A percentile compares a stretch with the other conserved stretches of the same genome.
Conservation (phyloP, 1,139 yeast genomes). For the Candida buenavistaensis region DNA sequence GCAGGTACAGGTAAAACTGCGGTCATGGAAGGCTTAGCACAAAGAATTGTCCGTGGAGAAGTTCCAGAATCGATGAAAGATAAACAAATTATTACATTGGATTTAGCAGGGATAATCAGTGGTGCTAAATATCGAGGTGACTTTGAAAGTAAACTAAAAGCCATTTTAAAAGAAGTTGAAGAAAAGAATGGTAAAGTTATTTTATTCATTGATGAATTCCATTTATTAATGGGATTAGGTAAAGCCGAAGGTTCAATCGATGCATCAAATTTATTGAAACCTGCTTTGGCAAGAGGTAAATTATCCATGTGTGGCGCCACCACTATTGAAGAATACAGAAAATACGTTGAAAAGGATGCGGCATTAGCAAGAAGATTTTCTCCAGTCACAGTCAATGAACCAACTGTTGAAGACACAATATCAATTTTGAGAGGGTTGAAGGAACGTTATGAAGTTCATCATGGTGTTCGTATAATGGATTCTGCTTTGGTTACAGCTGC, state of each 20-base stretch:
- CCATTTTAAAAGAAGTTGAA: slow-evolving; percentile 83
- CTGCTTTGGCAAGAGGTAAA: slow-evolving; percentile 91
- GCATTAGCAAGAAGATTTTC: slow-evolving; percentile 92
- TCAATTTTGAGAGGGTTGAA: slow-evolving; percentile 90
- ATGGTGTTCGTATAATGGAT: slow-evolving; percentile 95
- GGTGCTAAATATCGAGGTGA: slow-evolving; percentile 97
- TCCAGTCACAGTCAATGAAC: slow-evolving; percentile 83
- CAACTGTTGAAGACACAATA: slow-evolving; percentile 89
- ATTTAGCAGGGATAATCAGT: slow-evolving; percentile 84
- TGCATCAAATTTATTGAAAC: slow-evolving; percentile 90
- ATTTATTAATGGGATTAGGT: slow-evolving; percentile 87
- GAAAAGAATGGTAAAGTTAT: slow-evolving; percentile 77
- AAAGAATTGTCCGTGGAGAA: slow-evolving; percentile 83
- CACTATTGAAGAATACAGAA: slow-evolving; percentile 81
- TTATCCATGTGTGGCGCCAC: slow-evolving; percentile 97
- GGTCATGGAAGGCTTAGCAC: slow-evolving; percentile 94
- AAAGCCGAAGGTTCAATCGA: slow-evolving; percentile 96
- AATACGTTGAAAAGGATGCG: slow-evolving; percentile 89
- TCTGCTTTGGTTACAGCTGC: slow-evolving; percentile 95
- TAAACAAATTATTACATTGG: slow-evolving; percentile 79
- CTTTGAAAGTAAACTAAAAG: slow-evolving; percentile 86
- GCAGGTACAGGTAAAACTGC: slow-evolving; percentile 99
- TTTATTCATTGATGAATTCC: slow-evolving; percentile 90
- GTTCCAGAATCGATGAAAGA: slow-evolving; percentile 93
- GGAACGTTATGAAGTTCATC: slow-evolving; percentile 94